phyloP scores from a whole-genome alignment of 768 basidiomycete species.

The Amanita thiersii region DNA sequence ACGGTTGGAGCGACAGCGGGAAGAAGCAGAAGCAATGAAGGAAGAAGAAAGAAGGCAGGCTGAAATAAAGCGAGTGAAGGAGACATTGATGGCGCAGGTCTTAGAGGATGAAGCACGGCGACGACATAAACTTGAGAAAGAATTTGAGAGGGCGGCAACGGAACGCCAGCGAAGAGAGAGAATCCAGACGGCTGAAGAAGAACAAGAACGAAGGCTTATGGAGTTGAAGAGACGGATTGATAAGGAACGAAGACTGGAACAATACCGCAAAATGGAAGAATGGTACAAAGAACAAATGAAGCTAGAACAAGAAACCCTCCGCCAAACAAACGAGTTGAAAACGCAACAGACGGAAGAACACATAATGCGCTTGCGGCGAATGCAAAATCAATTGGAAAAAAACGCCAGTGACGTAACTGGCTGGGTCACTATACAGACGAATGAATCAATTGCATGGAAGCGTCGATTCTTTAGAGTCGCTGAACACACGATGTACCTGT shows the following conservation, averaged over 20 bases:
- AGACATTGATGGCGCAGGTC: slow-evolving; percentile 30
- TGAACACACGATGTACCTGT: slow-evolving; percentile 37
- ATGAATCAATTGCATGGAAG: slow-evolving; percentile 50
- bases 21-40: slow-evolving; percentile 36
- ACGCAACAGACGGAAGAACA: slow-evolving; percentile 33
- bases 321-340: slow-evolving; percentile 34
- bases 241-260: slow-evolving; percentile 39
- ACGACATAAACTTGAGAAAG: slow-evolving; percentile 29
- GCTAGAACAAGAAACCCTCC: slow-evolving; percentile 34
- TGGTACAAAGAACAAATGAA: slow-evolving; percentile 44
- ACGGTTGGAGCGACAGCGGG: slow-evolving; percentile 12
- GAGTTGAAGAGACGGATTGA: slow-evolving; percentile 38
- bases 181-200: slow-evolving; percentile 38
- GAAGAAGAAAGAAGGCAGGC: slow-evolving; percentile 38
- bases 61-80: slow-evolving; percentile 31
- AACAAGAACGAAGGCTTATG: slow-evolving; percentile 32
- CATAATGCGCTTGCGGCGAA: slow-evolving; percentile 36
- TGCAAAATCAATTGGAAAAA: slow-evolving; percentile 31
- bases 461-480: slow-evolving; percentile 56
- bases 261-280: slow-evolving; percentile 40
- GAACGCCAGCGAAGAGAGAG: slow-evolving; percentile 30
- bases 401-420: slow-evolving; percentile 33
- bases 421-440: slow-evolving; percentile 56
- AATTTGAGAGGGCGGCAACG: slow-evolving; percentile 26
- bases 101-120: slow-evolving; percentile 35